phyloP scores from a whole-genome alignment of 768 basidiomycete species.

The Cyclocybe cylindracea region DNA sequence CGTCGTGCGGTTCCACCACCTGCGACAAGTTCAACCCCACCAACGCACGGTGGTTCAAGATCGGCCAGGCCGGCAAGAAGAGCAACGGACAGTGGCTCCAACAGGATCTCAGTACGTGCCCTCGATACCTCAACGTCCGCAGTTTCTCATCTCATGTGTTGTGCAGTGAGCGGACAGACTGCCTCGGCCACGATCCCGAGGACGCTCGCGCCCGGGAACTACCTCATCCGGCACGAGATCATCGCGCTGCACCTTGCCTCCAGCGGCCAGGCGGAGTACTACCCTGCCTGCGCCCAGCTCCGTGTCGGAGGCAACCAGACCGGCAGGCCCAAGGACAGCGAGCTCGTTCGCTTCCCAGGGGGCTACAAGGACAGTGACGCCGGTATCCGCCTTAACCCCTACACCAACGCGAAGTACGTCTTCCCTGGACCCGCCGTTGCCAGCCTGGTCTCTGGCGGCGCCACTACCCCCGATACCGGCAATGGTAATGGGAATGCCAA shows the following conservation, averaged over 20 bases:
- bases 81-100: slow-evolving; percentile 48
- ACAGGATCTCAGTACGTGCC: slow-evolving; percentile 48
- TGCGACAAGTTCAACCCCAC: slow-evolving; percentile 63
- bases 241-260: slow-evolving; percentile 73
- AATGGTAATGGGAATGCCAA: neutral
- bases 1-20: slow-evolving; percentile 54
- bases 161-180: slow-evolving; percentile 39
- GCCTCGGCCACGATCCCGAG: slow-evolving; percentile 46
- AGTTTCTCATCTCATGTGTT: neutral
- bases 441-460: slow-evolving; percentile 27
- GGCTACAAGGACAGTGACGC: slow-evolving; percentile 74
- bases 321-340: slow-evolving; percentile 43
- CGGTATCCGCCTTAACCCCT: slow-evolving; percentile 61
- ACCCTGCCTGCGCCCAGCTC: slow-evolving; percentile 69
- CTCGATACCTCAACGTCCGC: neutral
- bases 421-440: slow-evolving; percentile 59
- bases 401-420: slow-evolving; percentile 29
- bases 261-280: slow-evolving; percentile 75
- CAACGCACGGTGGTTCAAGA: slow-evolving; percentile 71
- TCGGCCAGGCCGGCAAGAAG: slow-evolving; percentile 51
- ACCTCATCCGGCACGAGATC: slow-evolving; percentile 79
- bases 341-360: slow-evolving; percentile 70
- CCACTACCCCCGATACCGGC: slow-evolving; percentile 1
- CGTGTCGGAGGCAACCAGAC: slow-evolving; percentile 54
- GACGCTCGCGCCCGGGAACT: slow-evolving; percentile 65